Conservation (phyloP, 2,329 filamentous ascomycete genomes). For the Fusarium fujikuroi region DNA sequence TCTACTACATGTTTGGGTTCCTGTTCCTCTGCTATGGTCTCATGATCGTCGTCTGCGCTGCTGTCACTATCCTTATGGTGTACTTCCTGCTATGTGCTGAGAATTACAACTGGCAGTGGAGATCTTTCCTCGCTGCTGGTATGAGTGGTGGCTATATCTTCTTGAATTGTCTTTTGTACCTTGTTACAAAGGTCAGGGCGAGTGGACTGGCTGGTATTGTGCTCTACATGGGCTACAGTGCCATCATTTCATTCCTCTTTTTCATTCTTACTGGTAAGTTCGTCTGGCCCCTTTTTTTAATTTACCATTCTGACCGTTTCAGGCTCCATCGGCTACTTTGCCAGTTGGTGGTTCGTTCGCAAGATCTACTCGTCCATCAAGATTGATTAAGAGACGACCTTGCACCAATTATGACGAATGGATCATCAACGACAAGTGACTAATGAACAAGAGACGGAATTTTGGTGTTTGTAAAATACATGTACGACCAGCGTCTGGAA, state of each 20-base stretch:
- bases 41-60: constrained; percentile 94
- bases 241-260: constrained; percentile 87
- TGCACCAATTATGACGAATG: constrained; percentile 5
- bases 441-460: constrained; percentile 36
- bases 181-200: constrained; percentile 87
- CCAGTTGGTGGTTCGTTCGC: constrained; percentile 92
- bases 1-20: constrained; percentile 99
- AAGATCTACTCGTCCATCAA: constrained; percentile 99
- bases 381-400: constrained; percentile 73
- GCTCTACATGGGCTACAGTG: constrained; percentile 92
- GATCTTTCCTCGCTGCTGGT: constrained; percentile 90
- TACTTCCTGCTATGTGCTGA: constrained; percentile 97
- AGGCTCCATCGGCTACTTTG: constrained; percentile 96
- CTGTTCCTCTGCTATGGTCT: constrained; percentile 96
- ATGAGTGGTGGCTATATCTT: constrained; percentile 94
- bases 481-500: constrained; percentile 47
- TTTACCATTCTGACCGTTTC: constrained; percentile 30
- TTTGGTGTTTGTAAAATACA: constrained; percentile 46
- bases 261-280: constrained; percentile 91
- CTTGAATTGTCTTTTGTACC: constrained; percentile 89
- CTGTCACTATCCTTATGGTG: constrained; percentile 91
- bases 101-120: constrained; percentile 99
- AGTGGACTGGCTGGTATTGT: constrained; percentile 87
- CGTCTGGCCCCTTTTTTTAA: not conserved
- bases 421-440: constrained; percentile 19